Percentiles rank a stretch among this genome's conserved stretches.
Evolutionary conservation across 257 asterid genomes (phyloP).

Genomic region (Hygrophila difformis): DNA sequence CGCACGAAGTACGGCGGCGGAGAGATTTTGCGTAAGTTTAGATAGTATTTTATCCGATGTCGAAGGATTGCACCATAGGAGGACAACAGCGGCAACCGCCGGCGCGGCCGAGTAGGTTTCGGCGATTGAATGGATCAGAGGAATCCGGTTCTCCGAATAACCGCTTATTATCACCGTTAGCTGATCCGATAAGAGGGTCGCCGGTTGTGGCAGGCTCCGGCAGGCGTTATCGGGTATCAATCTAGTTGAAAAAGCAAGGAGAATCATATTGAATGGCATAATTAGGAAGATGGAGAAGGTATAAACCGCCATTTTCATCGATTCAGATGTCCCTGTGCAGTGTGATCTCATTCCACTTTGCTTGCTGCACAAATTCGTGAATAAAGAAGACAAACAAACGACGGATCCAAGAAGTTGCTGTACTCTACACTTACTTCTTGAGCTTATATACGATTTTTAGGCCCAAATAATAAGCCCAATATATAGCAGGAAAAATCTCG

Average conservation of each 20-base stretch:
- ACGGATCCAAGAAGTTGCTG: too few relatives aligned
- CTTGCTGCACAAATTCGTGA: too few relatives aligned
- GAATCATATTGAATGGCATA: conserved; percentile 20
- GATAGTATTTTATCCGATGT: conserved; percentile 45
- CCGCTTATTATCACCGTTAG: conserved; percentile 84
- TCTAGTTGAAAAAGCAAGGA: conserved; percentile 42
- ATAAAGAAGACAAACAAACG: too few relatives aligned
- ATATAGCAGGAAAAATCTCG: too few relatives aligned
- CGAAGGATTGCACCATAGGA: conserved; percentile 82
- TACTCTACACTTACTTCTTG: too few relatives aligned
- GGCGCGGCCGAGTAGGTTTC: conserved; percentile 61
- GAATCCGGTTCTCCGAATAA: conserved; percentile 77
- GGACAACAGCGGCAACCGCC: conserved; percentile 43
- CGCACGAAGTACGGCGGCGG: conserved; percentile 47
- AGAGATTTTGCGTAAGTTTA: conserved; percentile 44
- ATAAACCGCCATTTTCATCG: background rate
- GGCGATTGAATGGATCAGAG: conserved; percentile 58
- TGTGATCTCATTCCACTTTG: too few relatives aligned
- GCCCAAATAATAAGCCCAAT: too few relatives aligned
- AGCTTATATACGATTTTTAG: too few relatives aligned
- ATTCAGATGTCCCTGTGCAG: too few relatives aligned
- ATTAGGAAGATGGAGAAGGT: background rate
- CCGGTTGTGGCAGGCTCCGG: conserved; percentile 26
- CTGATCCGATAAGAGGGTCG: conserved; percentile 49
- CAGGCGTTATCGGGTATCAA: conserved; percentile 24